Percentiles rank a stretch among this genome's conserved stretches.
These are phyloP conservation scores for Amoeboradix gromovi DNA, from an alignment of 371 early-diverging fungal species.

Conservation along the genomic window DNA sequence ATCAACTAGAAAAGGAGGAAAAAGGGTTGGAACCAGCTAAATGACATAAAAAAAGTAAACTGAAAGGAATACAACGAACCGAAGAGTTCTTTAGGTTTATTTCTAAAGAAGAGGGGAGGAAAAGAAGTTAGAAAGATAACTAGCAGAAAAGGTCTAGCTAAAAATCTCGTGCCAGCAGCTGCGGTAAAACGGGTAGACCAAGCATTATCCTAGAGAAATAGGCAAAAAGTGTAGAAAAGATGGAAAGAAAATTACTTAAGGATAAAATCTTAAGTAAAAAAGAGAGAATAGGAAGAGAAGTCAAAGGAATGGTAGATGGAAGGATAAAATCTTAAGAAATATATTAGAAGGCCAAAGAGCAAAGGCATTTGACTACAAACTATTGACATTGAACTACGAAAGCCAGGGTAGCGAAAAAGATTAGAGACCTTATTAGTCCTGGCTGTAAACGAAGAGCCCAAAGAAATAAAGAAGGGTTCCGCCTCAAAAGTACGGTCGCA, in stretches of 20 bases:
- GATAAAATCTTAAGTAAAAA: conserved; percentile 12
- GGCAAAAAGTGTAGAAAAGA: conserved; percentile 23
- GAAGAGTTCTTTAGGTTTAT: no score
- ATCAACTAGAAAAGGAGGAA: conserved; percentile 6
- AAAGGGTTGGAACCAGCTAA: conserved; percentile 21
- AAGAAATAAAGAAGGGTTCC: conserved; percentile 15
- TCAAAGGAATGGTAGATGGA: conserved; percentile 17
- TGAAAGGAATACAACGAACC: no score
- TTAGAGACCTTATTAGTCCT: conserved; percentile 25
- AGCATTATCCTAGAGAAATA: conserved; percentile 19
- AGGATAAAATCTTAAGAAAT: conserved; percentile 19
- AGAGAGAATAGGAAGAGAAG: not conserved
- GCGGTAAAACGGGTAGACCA: conserved; percentile 21
- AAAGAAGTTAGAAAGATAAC: conserved; percentile 11
- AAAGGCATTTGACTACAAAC: conserved; percentile 16
- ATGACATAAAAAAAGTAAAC: conserved; percentile 10
- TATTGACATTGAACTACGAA: conserved; percentile 24
- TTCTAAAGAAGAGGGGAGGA: conserved; percentile 1
- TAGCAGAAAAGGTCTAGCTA: conserved; percentile 15
- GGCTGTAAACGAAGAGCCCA: conserved; percentile 21
- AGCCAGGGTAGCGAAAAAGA: conserved; percentile 22
- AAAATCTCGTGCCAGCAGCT: conserved; percentile 23
- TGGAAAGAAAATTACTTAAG: conserved; percentile 14
- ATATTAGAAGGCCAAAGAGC: conserved; percentile 15
- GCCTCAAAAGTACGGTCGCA: conserved; percentile 23